Base-by-base conservation (phyloP, 2,329 filamentous ascomycete genomes). In the Colletotrichum acutatum region DNA sequence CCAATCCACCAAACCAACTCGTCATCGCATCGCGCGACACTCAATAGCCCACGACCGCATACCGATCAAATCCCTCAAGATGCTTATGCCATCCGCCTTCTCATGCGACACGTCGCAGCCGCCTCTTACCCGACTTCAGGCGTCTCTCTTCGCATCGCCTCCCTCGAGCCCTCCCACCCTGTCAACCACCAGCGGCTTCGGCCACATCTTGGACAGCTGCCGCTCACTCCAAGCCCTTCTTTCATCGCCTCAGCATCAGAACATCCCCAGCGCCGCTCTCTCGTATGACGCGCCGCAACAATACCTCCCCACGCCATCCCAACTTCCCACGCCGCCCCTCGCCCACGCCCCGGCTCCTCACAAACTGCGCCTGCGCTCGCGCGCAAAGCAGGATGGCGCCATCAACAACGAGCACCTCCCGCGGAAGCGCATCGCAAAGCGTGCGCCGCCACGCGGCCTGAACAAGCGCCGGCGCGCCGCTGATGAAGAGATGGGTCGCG, bases 201-300 rank as follows among this genome's bases (percentile, higher is more conserved):
- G 84, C 78, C 88, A 88, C 81, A 86, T 92, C 78, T 87, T 90
- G 80, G 86, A 83, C 73, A 88, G 89, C 59, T 92, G 90, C 79
- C 89, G 89, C 79, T 89, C 87, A 5, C 86, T 92, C 0, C 90
- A 92, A 78, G 87, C 87, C 2, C 88, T 91, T 77, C 85, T 91
- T 72, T 81, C 85, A 30, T 76, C 83, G 4, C 82, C 86, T 16
- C 70, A 76, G 78, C 24, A 77, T 76, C 24, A 76, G 72, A 74
- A 75, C 52, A 71, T 68, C 68, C 9, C 26, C 26, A 49, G 19
- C 9, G 26, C 42, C 42, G 42, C 60, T 63, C 57, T 78, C 54
- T 75, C 79, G 37, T 80, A 85, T 19, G 83, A 85, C 57, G 84
- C 85, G 34, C 71, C 66, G 30, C 71, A 71, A 42, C 52, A 70